Base-by-base conservation (phyloP, 768 basidiomycete species). In the Mycena galopus region DNA sequence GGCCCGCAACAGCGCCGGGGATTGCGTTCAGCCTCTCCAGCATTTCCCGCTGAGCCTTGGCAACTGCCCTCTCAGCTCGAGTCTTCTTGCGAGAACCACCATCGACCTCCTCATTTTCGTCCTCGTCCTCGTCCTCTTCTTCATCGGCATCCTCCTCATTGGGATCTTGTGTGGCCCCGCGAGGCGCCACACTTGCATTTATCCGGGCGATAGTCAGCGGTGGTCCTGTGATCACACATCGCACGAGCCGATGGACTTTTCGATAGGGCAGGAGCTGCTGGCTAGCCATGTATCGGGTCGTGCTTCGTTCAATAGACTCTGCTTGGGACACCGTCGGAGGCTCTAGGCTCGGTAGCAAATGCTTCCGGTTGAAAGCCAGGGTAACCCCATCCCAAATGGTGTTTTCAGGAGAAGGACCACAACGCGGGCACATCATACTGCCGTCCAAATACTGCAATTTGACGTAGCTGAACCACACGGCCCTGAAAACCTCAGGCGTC, bases 371-470 rank as follows among this genome's bases (percentile, higher is more conserved):
- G 59, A 77, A 77, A 0, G 75, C 72, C 17, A 77, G 61, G 0
- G 75, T 76, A 1, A 76, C 73, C 3, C 76, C 74, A 66, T 77
- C 76, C 68, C 74, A 77, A 27, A 77, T 77, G 1, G 65, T 65
- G 32, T 67, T 69, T 14, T 71, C 58, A 0, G 76, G 76, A 14
- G 33, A 39, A 1, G 72, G 61, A 10, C 72, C 73, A 50, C 75
- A 76, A 1, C 27, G 23, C 0, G 60, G 56, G n/a, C 75, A 76
- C 8, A 3, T 42, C 64, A 69, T 71, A 29, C 61, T 57, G 0
- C 51, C 64, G 5, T 75, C 75, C 23, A 76, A 58, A 23, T 51
- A 25, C 44, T 69, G n/a, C n/a, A n/a, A n/a, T n/a, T n/a, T n/a
- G n/a, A n/a, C n/a, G n/a, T n/a, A n/a, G n/a, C n/a, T n/a, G 71